Evolutionary conservation across 2,329 filamentous ascomycete species (phyloP), one percentile per base, ranked within the genome.

Genomic region (Phoma sp.): DNA sequence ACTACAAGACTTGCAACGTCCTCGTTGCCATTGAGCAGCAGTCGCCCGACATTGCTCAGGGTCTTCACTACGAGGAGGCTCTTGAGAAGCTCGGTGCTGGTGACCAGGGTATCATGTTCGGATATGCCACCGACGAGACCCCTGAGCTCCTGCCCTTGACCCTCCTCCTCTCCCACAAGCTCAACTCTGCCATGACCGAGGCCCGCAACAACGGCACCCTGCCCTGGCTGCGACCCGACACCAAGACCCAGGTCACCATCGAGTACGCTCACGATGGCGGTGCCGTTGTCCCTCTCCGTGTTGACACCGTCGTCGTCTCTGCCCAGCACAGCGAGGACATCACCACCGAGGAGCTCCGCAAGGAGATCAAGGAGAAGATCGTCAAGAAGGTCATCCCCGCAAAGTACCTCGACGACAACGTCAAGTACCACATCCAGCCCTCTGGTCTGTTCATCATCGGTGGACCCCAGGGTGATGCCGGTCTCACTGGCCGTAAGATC

Each of bases 51-150:
- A 99, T 99, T 75, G 95, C 95, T 70, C 95, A 98, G 84, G 95
- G 95, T 85, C 91, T 99, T 54, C 92, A 98, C 85, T 96, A 96
- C 80, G 95, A 99, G 67, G 86, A 97, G 84, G 92, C 92, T 68
- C 89, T 99, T 44, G 95, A 99, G 88, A 89, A 96, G 82, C 89
- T 99, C 65, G 95, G 95, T 81, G 95, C 95, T 62, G 95, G 95
- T 89, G 95, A 99, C 82, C 95, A 99, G 85, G 95, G 95, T 85
- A 97, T 99, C 85, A 99, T 99, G 95, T 99, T 99, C 81, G 95
- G 95, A 74, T 99, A 99, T 86, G 95, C 95, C 79, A 96, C 95
- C 74, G 95, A 99, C 75, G 95, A 99, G 87, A 98, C 95, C 72
- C 93, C 94, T 61, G 95, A 99, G 84, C 87, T 96, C 71, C 91